Percentiles rank a stretch among this genome's conserved stretches.
phyloP scores from a whole-genome alignment of 2,329 filamentous ascomycete genomes.

The Penicillium sumatraense region DNA sequence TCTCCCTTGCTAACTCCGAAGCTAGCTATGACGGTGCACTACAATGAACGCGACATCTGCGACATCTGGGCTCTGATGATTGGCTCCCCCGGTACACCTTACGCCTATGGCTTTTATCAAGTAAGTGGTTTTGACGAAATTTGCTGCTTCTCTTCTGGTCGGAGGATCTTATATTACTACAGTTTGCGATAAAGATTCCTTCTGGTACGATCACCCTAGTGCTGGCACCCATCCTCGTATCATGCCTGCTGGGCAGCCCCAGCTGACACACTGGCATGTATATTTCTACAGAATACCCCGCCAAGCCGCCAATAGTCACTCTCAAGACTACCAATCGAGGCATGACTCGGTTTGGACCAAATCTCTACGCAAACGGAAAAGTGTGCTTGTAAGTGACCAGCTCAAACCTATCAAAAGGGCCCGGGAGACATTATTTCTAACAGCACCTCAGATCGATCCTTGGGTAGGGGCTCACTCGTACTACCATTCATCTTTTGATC shows the following conservation, averaged over 20 bases:
- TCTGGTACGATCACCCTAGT: constrained; percentile 65
- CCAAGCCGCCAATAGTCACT: constrained; percentile 62
- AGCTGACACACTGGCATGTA: not conserved
- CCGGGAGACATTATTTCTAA: not conserved
- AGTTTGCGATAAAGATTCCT: constrained; percentile 79
- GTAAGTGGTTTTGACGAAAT: constrained; percentile 61
- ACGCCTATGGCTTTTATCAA: constrained; percentile 97
- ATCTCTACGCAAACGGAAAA: constrained; percentile 89
- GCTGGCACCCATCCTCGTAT: not conserved
- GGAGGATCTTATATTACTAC: not conserved
- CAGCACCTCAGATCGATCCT: constrained; percentile 70
- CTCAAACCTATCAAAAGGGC: not conserved
- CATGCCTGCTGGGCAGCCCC: no score
- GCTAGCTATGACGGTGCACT: constrained; percentile 84
- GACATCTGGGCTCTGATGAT: constrained; percentile 87
- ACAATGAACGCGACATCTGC: constrained; percentile 84
- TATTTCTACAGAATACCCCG: constrained; percentile 73
- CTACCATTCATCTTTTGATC: no score
- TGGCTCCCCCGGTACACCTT: constrained; percentile 90
- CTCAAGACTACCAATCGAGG: constrained; percentile 88
- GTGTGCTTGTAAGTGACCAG: constrained; percentile 76
- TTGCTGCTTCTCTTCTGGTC: not conserved
- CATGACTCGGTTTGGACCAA: constrained; percentile 89
- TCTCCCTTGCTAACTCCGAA: not conserved
- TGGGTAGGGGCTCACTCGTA: constrained; percentile 61